Percentiles rank a stretch among this genome's conserved stretches.
Evolutionary conservation across 805 yeast species (phyloP).

Genomic region (Lipomyces orientalis): DNA sequence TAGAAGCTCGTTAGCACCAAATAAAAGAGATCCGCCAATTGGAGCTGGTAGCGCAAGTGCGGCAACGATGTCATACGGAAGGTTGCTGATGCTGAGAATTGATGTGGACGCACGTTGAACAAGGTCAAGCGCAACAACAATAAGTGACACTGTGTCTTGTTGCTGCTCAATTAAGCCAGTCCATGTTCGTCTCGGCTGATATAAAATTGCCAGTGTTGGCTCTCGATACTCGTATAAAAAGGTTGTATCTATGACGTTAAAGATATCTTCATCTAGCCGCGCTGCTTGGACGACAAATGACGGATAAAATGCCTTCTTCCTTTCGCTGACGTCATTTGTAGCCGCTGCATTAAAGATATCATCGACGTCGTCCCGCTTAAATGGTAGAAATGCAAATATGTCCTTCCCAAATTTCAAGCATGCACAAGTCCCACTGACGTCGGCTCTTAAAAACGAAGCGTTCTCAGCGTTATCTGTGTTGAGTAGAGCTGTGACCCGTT

Average conservation of each 20-base stretch:
- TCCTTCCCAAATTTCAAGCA: conserved; percentile 63
- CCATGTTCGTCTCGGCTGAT: conserved; percentile 70
- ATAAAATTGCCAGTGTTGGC: conserved; percentile 78
- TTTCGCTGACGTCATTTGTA: conserved; percentile 23
- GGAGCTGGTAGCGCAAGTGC: conserved; percentile 70
- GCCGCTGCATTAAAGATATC: conserved; percentile 39
- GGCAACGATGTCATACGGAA: conserved; percentile 76
- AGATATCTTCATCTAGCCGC: conserved; percentile 60
- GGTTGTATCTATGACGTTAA: conserved; percentile 70
- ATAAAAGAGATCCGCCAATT: conserved; percentile 66
- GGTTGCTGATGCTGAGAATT: conserved; percentile 63
- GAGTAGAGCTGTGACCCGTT: conserved; percentile 46
- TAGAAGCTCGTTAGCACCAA: conserved; percentile 78
- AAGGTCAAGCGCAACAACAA: conserved; percentile 72
- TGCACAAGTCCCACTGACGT: conserved; percentile 61
- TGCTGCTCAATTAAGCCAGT: conserved; percentile 68
- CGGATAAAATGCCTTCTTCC: conserved; percentile 50
- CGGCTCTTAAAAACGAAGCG: conserved; percentile 59
- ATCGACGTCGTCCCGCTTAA: conserved; percentile 50
- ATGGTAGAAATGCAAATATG: conserved; percentile 72
- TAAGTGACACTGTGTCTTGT: conserved; percentile 66
- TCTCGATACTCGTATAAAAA: conserved; percentile 77
- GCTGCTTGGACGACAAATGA: conserved; percentile 64
- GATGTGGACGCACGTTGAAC: conserved; percentile 63
- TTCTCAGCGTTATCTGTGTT: conserved; percentile 38